Evolutionary conservation across 2,329 filamentous ascomycete genomes (phyloP).

Genomic region (Torrubiella hemipterigena): DNA sequence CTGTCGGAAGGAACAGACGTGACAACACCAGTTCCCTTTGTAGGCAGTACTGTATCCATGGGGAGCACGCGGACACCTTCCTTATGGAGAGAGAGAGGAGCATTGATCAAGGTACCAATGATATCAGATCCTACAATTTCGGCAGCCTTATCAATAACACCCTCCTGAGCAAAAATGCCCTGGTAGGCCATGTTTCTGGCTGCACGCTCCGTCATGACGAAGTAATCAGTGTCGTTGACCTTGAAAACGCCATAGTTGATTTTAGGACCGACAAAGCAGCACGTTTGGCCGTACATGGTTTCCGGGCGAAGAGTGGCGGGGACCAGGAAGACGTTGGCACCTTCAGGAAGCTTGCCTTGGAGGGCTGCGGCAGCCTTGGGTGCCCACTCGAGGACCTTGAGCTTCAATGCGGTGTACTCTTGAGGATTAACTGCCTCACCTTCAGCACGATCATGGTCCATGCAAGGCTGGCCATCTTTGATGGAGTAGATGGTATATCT

Average conservation of each 20-base stretch:
- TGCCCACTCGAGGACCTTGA: conserved; percentile 84
- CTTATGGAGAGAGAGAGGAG: conserved; percentile 76
- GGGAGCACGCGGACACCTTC: conserved; percentile 79
- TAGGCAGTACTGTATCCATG: conserved; percentile 86
- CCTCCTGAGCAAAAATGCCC: conserved; percentile 68
- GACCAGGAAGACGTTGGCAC: conserved; percentile 75
- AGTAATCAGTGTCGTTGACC: conserved; percentile 66
- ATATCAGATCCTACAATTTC: conserved; percentile 69
- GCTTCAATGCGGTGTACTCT: conserved; percentile 86
- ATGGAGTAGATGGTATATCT: conserved; percentile 76
- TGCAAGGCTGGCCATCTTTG: conserved; percentile 32
- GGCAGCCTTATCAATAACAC: conserved; percentile 60
- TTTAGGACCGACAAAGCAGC: conserved; percentile 87
- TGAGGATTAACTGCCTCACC: conserved; percentile 55
- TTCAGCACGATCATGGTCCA: conserved; percentile 35
- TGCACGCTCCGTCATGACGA: conserved; percentile 70
- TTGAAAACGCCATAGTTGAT: conserved; percentile 86
- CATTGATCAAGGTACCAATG: conserved; percentile 79
- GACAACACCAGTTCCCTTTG: conserved; percentile 94
- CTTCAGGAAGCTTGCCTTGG: conserved; percentile 65
- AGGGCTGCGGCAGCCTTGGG: conserved; percentile 60
- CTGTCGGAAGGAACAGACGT: conserved; percentile 93
- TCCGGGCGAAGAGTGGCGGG: conserved; percentile 88
- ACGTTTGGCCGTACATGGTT: conserved; percentile 98
- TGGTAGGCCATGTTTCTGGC: conserved; percentile 97